phyloP scores from a whole-genome alignment of 2,329 filamentous ascomycete species.

The Colletotrichum magnum region DNA sequence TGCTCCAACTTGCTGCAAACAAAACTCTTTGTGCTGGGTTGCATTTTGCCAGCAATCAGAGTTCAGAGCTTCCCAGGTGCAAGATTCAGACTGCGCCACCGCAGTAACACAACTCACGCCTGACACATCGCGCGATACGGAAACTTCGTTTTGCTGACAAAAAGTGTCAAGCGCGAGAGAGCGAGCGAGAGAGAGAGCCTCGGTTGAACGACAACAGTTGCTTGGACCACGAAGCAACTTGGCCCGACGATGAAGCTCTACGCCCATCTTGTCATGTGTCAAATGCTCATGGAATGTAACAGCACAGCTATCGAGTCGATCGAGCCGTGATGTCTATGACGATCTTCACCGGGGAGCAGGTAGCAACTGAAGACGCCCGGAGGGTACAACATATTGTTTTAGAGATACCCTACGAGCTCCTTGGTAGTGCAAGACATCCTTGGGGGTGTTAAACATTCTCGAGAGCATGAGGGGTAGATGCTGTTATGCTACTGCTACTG shows the following conservation, averaged over 20 bases:
- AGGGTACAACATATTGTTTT: not conserved
- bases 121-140: no score
- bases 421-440: not conserved
- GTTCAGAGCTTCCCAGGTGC: no score
- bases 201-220: not conserved
- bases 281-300: not conserved
- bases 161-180: not conserved
- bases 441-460: not conserved
- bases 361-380: not conserved
- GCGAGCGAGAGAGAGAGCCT: not conserved
- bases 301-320: not conserved
- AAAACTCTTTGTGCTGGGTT: no score
- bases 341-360: not conserved
- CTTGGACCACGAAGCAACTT: not conserved
- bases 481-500: not conserved
- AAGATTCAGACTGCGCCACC: no score
- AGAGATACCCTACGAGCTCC: not conserved
- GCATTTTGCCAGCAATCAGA: no score
- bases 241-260: not conserved
- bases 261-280: not conserved
- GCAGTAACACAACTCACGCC: no score
- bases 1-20: slow-evolving; percentile 2
- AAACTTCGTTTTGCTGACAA: no score
- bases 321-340: slow-evolving; percentile 9
- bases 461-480: not conserved